Base-by-base conservation (phyloP, 2,329 filamentous ascomycete species). In the Cladophialophora chaetospira region DNA sequence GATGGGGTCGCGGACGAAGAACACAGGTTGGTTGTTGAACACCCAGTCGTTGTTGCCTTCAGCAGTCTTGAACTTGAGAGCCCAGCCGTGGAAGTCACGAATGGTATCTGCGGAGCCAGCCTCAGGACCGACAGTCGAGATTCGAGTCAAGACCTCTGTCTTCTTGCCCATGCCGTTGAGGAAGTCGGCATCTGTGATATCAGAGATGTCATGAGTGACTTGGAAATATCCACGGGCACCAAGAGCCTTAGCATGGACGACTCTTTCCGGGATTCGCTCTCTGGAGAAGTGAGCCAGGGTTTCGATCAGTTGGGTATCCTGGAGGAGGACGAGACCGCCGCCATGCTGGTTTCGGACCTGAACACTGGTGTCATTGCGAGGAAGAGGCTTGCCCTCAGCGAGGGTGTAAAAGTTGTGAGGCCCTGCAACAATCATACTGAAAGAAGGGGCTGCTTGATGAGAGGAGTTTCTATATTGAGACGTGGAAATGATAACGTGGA, bases 1-100 rank as follows among this genome's bases (percentile, higher is more conserved):
- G 62, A 84, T 80, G 0, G 87, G 85, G 61, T 90, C 87, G 23
- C 77, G 72, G n/a, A 89, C 68, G 72, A 91, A 90, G 77, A 90
- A 91, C 2, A 89, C 82, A 0, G 87, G 87, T 26, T 58, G 58
- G 19, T 74, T 70, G 64, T 77, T 75, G 56, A 76, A 76, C 13
- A 80, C 78, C 64, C 75, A 76, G 64, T 81, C 78, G 38, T 75
- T 72, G 55, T 81, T 82, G 1, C 79, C 79, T 54, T 82, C 75
- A 45, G 78, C 74, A 0, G 79, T 82, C 63, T 73, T 79, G 59
- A 82, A 72, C 65, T 82, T 82, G 59, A 81, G 69, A 3, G 75
- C 73, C 63, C 72, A 82, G 3, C 79, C 79, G 53, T 77, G 71
- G 49, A 78, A 70, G 69, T 82, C 78, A 38, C 79, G 70, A 1